Base-by-base conservation (phyloP, 1,139 yeast genomes). In the Protomyces macrosporus region DNA sequence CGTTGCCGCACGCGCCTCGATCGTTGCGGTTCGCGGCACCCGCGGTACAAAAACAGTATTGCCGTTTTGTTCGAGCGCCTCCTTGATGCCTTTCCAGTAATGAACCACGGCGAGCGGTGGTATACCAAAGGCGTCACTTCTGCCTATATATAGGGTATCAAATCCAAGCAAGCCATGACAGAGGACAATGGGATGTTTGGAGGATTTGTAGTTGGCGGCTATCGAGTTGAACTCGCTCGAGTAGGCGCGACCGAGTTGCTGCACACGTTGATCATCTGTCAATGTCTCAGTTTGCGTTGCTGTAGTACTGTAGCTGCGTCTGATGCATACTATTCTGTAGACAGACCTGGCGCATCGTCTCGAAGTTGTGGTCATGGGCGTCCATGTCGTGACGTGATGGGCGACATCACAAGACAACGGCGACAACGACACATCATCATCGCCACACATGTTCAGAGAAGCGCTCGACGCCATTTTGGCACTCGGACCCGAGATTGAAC, bases 151-250 rank as follows among this genome's bases (percentile, higher is more conserved):
- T 36, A 74, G 36, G 30, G 71, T 65, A 70, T 88, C 95, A 69
- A 88, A 89, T 0, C 96, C 96, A 0, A 89, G 83, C 50, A 89
- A 79, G 0, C 96, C 96, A 76, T 89, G 96, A 69, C 96, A 89
- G 40, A 89, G 74, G 0, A 89, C 87, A 1, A 89, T 81, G 0
- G 96, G 96, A 71, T 81, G 77, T 57, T 75, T 76, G 0, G 70
- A 65, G 3, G 69, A 63, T 23, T 55, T 56, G 52, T 70, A 71
- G 10, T 39, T 7, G 37, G 52, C 45, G 9, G 65, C 55, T 10
- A 67, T 60, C 4, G 57, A 60, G 36, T 60, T 60, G 55, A 69
- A 70, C 55, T 70, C 71, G 55, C 69, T 68, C 37, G 64, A 52
- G 16, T 37, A 62, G 16, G 62, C 57, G 30, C 45, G 57, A 45